phyloP scores from a whole-genome alignment of 2,329 filamentous ascomycete species.

The Xylariales sp. region DNA sequence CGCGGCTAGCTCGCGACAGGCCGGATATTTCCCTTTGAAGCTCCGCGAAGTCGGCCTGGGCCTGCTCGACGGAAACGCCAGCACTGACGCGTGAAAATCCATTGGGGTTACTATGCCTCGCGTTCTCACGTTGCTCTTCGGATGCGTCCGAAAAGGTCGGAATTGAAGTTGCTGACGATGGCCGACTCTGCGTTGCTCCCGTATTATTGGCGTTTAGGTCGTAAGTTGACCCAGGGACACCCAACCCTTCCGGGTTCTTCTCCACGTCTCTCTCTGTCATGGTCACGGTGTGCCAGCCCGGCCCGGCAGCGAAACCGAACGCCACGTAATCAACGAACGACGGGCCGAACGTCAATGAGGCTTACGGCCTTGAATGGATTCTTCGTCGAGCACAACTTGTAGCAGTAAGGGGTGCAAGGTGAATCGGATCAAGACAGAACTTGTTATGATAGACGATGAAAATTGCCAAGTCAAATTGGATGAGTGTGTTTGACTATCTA shows the following conservation, averaged over 20 bases:
- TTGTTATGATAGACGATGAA: neutral
- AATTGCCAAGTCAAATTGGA: slow-evolving; percentile 1
- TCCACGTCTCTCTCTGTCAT: slow-evolving; percentile 32
- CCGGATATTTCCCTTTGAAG: slow-evolving; percentile 71
- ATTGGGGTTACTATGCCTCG: slow-evolving; percentile 60
- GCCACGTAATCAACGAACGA: slow-evolving; percentile 6
- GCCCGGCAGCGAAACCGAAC: neutral
- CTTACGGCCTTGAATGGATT: slow-evolving; percentile 7
- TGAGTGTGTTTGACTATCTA: slow-evolving; percentile 6
- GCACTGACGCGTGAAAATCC: slow-evolving; percentile 56
- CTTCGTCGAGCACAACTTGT: neutral
- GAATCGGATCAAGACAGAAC: neutral
- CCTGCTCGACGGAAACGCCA: slow-evolving; percentile 73
- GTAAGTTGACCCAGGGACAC: slow-evolving; percentile 18
- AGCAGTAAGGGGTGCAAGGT: neutral
- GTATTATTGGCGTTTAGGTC: neutral
- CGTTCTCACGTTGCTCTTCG: slow-evolving; percentile 56
- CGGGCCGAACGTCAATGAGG: slow-evolving; percentile 2
- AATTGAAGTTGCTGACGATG: slow-evolving; percentile 43
- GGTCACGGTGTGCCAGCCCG: slow-evolving; percentile 4
- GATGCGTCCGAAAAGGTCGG: slow-evolving; percentile 40
- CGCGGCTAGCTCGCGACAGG: slow-evolving; percentile 64
- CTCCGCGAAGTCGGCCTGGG: slow-evolving; percentile 77
- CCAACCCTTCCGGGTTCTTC: slow-evolving; percentile 13
- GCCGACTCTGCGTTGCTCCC: slow-evolving; percentile 3